Evolutionary conservation across 2,329 filamentous ascomycete species (phyloP).

Genomic region (Tolypocladium tropicale): DNA sequence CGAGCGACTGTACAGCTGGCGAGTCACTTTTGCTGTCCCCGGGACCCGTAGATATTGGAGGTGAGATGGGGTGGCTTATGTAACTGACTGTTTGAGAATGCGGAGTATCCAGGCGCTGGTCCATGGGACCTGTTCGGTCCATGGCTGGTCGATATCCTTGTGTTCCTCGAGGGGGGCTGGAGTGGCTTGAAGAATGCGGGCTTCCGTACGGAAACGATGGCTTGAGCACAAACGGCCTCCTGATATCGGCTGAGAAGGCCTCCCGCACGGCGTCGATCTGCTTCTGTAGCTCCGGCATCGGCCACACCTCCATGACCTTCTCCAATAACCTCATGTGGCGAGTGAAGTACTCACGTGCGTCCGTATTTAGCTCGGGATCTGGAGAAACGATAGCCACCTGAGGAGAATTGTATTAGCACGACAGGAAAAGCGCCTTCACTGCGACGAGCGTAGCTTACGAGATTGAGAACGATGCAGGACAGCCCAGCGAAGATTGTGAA

Average conservation of each 20-base stretch:
- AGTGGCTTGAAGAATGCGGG: constrained; percentile 52
- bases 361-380: constrained; percentile 74
- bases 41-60: constrained; percentile 65
- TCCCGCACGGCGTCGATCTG: constrained; percentile 84
- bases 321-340: constrained; percentile 92
- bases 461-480: constrained; percentile 84
- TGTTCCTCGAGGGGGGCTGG: constrained; percentile 51
- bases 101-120: constrained; percentile 43
- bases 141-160: constrained; percentile 37
- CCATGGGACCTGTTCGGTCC: constrained; percentile 38
- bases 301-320: constrained; percentile 71
- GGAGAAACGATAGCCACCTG: constrained; percentile 89
- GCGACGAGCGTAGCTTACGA: constrained; percentile 51
- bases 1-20: constrained; percentile 59
- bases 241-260: constrained; percentile 80
- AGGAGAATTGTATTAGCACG: constrained; percentile 7
- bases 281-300: constrained; percentile 79
- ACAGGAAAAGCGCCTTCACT: not conserved
- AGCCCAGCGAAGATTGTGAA: constrained; percentile 91
- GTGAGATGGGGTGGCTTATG: constrained; percentile 62
- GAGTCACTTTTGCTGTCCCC: constrained; percentile 70
- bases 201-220: constrained; percentile 80
- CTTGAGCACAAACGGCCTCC: constrained; percentile 82
- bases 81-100: constrained; percentile 55
- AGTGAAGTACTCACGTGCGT: constrained; percentile 82